A percentile compares a stretch with the other conserved stretches of the same genome.
phyloP scores from a whole-genome alignment of 2,329 filamentous ascomycete species.

The Pleomassaria siparia region DNA sequence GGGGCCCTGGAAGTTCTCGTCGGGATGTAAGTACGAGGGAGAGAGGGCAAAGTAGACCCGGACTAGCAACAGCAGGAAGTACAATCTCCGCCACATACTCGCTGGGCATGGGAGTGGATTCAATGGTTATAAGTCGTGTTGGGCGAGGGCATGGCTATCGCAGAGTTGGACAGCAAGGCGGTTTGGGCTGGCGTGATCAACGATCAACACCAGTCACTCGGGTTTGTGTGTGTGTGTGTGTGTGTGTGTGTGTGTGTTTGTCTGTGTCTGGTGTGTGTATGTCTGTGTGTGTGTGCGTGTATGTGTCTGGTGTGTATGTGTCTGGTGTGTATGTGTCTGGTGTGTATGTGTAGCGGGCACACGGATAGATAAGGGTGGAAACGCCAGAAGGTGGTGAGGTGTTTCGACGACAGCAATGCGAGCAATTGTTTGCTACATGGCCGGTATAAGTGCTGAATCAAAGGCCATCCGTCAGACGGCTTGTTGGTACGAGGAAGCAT shows the following conservation, averaged over 20 bases:
- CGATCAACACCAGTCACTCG: constrained; percentile 19
- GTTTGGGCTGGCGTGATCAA: constrained; percentile 29
- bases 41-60: constrained; percentile 92
- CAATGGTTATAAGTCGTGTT: constrained; percentile 15
- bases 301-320: no score
- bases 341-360: no score
- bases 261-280: no score
- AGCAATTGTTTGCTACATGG: constrained; percentile 16
- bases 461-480: constrained; percentile 22
- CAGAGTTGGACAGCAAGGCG: constrained; percentile 21
- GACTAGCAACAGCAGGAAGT: constrained; percentile 80
- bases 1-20: constrained; percentile 98
- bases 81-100: constrained; percentile 87
- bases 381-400: constrained; percentile 10
- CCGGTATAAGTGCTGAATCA: constrained; percentile 9
- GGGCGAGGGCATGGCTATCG: constrained; percentile 33
- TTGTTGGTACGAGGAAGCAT: constrained; percentile 20
- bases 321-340: no score
- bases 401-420: constrained; percentile 12
- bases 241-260: no score
- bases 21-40: constrained; percentile 94
- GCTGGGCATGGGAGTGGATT: constrained; percentile 19
- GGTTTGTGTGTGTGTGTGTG: no score
- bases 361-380: constrained; percentile 21
- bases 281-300: no score